These are phyloP conservation scores for Phaeosphaeria sp. DNA, from an alignment of 2,329 filamentous ascomycete genomes.

Conservation along the genomic window DNA sequence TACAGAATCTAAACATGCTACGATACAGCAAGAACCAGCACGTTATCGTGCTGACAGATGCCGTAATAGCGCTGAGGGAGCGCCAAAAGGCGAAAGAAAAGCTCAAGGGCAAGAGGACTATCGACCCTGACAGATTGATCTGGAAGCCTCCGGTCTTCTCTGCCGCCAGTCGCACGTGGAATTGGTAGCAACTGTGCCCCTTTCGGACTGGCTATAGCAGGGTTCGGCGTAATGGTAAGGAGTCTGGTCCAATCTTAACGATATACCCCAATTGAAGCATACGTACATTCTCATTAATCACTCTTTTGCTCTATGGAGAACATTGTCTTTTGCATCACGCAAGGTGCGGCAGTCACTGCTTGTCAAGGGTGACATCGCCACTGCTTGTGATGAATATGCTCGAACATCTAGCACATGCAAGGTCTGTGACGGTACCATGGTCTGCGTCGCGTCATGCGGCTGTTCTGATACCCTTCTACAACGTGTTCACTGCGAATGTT, in stretches of 20 bases:
- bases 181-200: constrained; percentile 66
- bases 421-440: background rate
- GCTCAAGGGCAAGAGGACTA: constrained; percentile 75
- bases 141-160: constrained; percentile 98
- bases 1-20: constrained; percentile 94
- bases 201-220: background rate
- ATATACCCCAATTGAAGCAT: constrained; percentile 3
- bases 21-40: constrained; percentile 96
- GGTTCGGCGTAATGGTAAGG: background rate
- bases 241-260: background rate
- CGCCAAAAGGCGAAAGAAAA: constrained; percentile 81
- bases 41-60: constrained; percentile 90
- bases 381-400: background rate
- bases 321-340: background rate
- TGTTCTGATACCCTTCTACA: background rate
- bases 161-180: constrained; percentile 90
- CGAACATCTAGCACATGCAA: background rate
- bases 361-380: background rate
- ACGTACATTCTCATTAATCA: background rate
- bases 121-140: constrained; percentile 79
- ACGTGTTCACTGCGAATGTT: background rate
- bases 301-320: background rate
- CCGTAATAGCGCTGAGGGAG: constrained; percentile 72
- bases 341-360: background rate
- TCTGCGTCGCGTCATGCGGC: background rate